Evolutionary conservation across 345 rosid genomes (phyloP).

Genomic region (Linum usitatissimum): DNA sequence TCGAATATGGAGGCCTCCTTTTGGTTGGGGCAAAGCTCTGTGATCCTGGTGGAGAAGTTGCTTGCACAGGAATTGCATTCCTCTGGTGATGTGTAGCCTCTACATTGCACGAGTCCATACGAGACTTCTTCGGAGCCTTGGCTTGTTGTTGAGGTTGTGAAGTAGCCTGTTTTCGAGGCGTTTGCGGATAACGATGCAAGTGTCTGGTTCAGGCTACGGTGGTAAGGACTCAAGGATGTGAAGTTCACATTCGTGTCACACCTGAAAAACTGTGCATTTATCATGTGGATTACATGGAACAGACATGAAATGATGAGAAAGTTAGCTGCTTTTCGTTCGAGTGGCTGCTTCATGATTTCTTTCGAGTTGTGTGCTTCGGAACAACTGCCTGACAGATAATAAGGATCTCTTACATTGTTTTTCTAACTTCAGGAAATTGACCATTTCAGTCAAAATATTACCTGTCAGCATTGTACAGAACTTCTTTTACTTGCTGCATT

Average conservation of each 20-base stretch:
- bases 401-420: background rate
- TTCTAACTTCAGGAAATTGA: background rate
- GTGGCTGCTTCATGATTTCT: background rate
- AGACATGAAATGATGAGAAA: background rate
- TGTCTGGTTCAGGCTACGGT: background rate
- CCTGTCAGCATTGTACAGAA: background rate
- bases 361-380: background rate
- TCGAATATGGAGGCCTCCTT: slow-evolving; percentile 17
- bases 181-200: background rate
- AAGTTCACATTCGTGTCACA: background rate
- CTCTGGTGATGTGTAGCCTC: slow-evolving; percentile 12
- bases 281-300: background rate
- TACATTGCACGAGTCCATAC: slow-evolving; percentile 24
- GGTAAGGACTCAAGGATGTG: background rate
- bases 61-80: slow-evolving; percentile 23
- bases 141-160: slow-evolving; percentile 5
- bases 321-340: background rate
- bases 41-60: slow-evolving; percentile 8
- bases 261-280: background rate
- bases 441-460: background rate
- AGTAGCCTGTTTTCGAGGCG: slow-evolving; percentile 9
- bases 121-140: slow-evolving; percentile 7
- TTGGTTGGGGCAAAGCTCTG: slow-evolving; percentile 17
- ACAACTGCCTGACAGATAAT: background rate
- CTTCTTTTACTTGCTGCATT: too few species aligned